Base-by-base conservation (phyloP, 345 rosid genomes). In the Iberis pinnata region DNA sequence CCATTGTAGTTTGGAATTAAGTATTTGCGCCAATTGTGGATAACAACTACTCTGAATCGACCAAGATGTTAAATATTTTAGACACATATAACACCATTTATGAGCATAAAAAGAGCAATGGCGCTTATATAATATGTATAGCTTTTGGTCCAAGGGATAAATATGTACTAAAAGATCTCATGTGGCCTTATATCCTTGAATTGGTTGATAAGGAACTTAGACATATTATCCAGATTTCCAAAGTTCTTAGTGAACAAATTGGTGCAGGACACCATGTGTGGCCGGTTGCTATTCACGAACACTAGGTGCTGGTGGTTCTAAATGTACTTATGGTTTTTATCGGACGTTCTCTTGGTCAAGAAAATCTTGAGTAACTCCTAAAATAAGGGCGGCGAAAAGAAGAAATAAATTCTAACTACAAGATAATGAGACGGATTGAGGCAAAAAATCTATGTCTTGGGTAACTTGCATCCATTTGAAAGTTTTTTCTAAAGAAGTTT, bases 271-370 rank as follows among this genome's bases (percentile, higher is more conserved):
- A n/a, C n/a, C n/a, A 81, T 26, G 56, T 82, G 48, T 86, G 95
- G 95, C 95, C 85, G 6, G 80, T 77, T 61, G 79, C 88, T 31
- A 77, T 82, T 54, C 95, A 86, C 32, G 95, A 89, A 8, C 95
- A 86, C 69, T 86, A 42, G 95, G 82, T 75, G 88, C 90, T 12
- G 95, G 90, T 26, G 10, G 88, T 83, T 66, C 54, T 82, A 16
- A 86, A 82, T 49, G 95, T 86, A 32, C 90, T 89, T 8, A 82
- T 82, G 95, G 79, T 82, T 57, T 82, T 85, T 48, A 85, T 89
- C 18, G 95, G 95, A 0, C 95, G 82, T 59, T 85, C 89, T 63
- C 81, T 85, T 55, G 89, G 95, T 31, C 81, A 81, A 29, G 87
- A 85, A 68, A 85, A 85, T 72, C 76, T 80, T 22, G 95, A 85